phyloP scores from a whole-genome alignment of 352 stramenopile species.

The Phytophthora pisi region DNA sequence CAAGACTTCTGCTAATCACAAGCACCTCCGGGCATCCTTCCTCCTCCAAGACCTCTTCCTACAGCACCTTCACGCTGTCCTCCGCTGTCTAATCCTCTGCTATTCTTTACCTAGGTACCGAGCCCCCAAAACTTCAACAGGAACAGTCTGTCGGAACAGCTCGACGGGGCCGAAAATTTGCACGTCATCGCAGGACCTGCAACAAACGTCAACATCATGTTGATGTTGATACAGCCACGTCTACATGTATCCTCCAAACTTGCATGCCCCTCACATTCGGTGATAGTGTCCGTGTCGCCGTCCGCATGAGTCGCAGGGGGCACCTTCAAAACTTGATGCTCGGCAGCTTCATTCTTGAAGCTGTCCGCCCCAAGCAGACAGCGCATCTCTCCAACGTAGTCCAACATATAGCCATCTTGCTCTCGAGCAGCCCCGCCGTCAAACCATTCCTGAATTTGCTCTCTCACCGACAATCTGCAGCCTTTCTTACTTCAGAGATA shows the following conservation, averaged over 20 bases:
- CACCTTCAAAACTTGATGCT: not conserved
- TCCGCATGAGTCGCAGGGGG: too few species aligned
- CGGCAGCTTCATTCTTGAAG: not conserved
- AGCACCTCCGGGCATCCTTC: too few species aligned
- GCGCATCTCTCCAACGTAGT: not conserved
- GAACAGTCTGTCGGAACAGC: too few species aligned
- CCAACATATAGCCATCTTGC: not conserved
- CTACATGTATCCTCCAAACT: not conserved
- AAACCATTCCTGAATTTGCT: slow-evolving; percentile 27
- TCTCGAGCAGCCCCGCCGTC: not conserved
- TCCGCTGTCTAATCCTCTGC: too few species aligned
- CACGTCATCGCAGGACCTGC: slow-evolving; percentile 9
- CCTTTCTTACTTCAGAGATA: too few species aligned
- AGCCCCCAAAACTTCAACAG: too few species aligned
- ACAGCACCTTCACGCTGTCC: too few species aligned
- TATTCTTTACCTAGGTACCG: too few species aligned
- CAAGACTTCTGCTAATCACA: too few species aligned
- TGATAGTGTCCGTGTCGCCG: not conserved
- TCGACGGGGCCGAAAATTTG: not conserved
- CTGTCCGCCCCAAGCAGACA: not conserved
- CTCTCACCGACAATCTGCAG: not conserved
- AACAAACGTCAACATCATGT: slow-evolving; percentile 3
- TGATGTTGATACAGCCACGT: slow-evolving; percentile 8
- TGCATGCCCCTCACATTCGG: not conserved
- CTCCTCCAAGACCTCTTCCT: too few species aligned